Evolutionary conservation across 768 basidiomycete species (phyloP).

Genomic region (Termitomyces sp.): DNA sequence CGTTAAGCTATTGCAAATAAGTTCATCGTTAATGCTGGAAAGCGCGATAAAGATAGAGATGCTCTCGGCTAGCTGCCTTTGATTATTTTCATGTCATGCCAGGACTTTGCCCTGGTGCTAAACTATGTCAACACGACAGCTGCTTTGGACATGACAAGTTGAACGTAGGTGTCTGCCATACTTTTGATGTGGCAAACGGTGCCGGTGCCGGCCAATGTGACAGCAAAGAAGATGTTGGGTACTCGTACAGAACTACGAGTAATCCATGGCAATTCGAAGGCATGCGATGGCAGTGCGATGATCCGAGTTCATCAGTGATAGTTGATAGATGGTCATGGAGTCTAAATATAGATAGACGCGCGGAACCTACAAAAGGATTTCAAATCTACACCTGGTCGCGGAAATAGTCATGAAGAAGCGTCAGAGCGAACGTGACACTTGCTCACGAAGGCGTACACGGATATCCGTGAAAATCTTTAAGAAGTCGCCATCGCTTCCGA

Average conservation of each 20-base stretch:
- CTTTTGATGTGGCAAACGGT: not conserved
- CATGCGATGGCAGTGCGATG: not conserved
- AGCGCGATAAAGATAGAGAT: not conserved
- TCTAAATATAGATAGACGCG: not conserved
- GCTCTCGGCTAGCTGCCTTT: no score
- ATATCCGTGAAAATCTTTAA: not conserved
- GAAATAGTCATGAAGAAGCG: no score
- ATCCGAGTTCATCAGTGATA: not conserved
- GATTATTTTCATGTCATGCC: not conserved
- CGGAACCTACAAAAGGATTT: not conserved
- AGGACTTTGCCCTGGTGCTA: no score
- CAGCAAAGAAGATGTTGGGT: not conserved
- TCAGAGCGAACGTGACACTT: no score
- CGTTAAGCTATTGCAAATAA: not conserved
- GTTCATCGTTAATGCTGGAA: not conserved
- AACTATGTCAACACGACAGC: not conserved
- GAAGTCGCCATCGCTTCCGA: not conserved
- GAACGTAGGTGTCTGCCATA: not conserved
- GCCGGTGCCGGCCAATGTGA: not conserved
- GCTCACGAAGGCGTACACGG: not conserved
- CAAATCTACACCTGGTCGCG: not conserved
- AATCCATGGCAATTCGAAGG: not conserved
- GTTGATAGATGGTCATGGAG: not conserved
- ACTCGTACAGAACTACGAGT: not conserved
- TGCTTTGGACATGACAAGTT: not conserved